Evolutionary conservation across 1,139 yeast species (phyloP).

Genomic region (Zhuliangozyma blackwelliae): DNA sequence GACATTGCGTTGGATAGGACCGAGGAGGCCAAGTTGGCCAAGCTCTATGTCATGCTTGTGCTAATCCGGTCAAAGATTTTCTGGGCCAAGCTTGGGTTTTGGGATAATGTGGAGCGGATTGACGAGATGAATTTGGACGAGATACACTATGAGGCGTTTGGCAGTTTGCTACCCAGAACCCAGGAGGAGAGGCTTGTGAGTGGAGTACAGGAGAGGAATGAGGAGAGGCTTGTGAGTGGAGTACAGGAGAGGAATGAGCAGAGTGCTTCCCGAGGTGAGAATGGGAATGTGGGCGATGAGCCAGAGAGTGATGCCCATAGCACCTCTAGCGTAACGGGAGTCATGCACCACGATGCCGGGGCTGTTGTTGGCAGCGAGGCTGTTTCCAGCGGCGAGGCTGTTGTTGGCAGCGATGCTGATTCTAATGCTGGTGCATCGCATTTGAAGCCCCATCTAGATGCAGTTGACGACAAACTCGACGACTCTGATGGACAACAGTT

Average conservation of each 20-base stretch:
- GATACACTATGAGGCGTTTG: conserved; percentile 20
- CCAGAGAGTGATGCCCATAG: too few relatives aligned
- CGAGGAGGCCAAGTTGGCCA: conserved; percentile 24
- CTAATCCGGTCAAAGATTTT: conserved; percentile 48
- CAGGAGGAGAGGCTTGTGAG: not conserved
- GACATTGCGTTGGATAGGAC: conserved; percentile 12
- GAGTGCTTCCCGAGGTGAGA: too few relatives aligned
- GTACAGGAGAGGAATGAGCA: too few relatives aligned
- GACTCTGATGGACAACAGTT: not conserved
- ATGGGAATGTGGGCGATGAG: too few relatives aligned
- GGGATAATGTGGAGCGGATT: conserved; percentile 42
- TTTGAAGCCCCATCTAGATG: too few relatives aligned
- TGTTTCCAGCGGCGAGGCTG: too few relatives aligned
- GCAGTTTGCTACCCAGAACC: conserved; percentile 7
- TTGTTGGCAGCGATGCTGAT: too few relatives aligned
- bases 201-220: conserved; percentile 2
- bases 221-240: not conserved
- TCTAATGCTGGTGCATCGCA: too few relatives aligned
- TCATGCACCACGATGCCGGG: too few relatives aligned
- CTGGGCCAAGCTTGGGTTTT: conserved; percentile 80
- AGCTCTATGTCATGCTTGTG: conserved; percentile 23
- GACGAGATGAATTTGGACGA: conserved; percentile 29
- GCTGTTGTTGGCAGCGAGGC: too few relatives aligned
- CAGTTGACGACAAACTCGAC: too few relatives aligned
- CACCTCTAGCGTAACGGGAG: too few relatives aligned